Percentiles rank a stretch among this genome's conserved stretches.
These are phyloP conservation scores for Nitzschia sp. DNA, from an alignment of 108 stramenopile species.

Conservation along the genomic window DNA sequence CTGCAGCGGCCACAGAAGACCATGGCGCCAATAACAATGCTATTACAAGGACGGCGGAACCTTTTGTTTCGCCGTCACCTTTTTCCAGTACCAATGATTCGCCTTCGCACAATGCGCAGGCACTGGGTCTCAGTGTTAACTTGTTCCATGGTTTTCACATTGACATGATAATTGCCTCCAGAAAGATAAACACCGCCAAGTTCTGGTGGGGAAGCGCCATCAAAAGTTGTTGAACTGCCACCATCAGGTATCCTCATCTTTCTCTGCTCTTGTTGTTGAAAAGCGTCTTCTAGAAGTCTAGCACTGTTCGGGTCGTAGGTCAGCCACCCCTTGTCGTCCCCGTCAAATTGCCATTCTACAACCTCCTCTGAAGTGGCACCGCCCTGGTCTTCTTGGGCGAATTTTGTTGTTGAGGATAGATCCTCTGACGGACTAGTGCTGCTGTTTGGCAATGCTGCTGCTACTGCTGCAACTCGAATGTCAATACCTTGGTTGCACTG, in stretches of 20 bases:
- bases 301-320: slow-evolving; percentile 25
- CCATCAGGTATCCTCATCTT: background rate
- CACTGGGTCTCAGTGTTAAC: slow-evolving; percentile 28
- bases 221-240: background rate
- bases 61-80: background rate
- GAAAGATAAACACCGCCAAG: background rate
- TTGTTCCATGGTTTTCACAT: slow-evolving; percentile 38
- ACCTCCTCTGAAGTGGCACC: background rate
- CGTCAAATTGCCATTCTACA: slow-evolving; percentile 31
- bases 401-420: slow-evolving; percentile 3
- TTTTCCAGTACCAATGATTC: background rate
- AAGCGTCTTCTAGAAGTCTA: slow-evolving; percentile 22
- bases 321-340: slow-evolving; percentile 33
- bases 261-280: too few relatives aligned
- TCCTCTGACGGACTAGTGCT: too few relatives aligned
- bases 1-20: too few relatives aligned
- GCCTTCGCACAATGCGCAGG: slow-evolving; percentile 18
- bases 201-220: background rate
- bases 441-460: too few relatives aligned
- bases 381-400: background rate
- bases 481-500: slow-evolving; percentile 8
- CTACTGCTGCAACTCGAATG: too few relatives aligned
- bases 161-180: slow-evolving; percentile 23
- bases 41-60: too few relatives aligned
- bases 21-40: too few relatives aligned